These are phyloP conservation scores for Zea luxurians DNA, from an alignment of 176 grass and related monocot genomes.

Conservation along the genomic window DNA sequence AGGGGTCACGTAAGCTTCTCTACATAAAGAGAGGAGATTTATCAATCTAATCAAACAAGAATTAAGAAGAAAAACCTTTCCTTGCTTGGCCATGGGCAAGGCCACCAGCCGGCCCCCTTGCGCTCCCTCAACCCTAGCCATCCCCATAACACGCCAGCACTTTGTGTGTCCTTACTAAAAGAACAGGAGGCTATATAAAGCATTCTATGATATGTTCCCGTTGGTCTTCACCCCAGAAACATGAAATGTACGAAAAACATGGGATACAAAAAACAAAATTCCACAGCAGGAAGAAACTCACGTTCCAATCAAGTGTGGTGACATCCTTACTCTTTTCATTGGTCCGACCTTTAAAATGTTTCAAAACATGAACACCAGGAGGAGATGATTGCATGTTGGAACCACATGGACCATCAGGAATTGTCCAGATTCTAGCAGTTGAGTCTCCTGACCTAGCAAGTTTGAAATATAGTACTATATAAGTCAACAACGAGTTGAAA, in stretches of 20 bases:
- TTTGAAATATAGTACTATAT: conserved; percentile 33
- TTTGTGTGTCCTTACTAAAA: too few relatives aligned
- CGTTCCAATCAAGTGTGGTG: conserved; percentile 98
- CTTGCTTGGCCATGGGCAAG: too few relatives aligned
- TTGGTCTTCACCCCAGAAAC: not conserved
- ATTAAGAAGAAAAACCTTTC: too few relatives aligned
- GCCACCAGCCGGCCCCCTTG: too few relatives aligned
- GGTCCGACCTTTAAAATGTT: conserved; percentile 88
- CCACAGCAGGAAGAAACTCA: conserved; percentile 40
- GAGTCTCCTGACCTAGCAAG: conserved; percentile 88
- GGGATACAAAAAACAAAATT: not conserved
- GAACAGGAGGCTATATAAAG: conserved; percentile 4
- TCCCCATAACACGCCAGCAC: too few relatives aligned
- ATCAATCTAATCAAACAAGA: too few relatives aligned
- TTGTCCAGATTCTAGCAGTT: conserved; percentile 97
- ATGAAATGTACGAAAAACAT: not conserved
- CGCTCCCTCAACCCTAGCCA: too few relatives aligned
- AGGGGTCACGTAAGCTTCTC: too few relatives aligned
- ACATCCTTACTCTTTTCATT: conserved; percentile 99
- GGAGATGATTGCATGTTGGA: conserved; percentile 52
- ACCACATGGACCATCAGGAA: conserved; percentile 90
- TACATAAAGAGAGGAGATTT: too few relatives aligned
- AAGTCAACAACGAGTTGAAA: conserved; percentile 11
- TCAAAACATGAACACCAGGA: conserved; percentile 81
- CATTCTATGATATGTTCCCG: conserved; percentile 2